phyloP scores from a whole-genome alignment of 305 asterid genomes.

The Plantago rigida region DNA sequence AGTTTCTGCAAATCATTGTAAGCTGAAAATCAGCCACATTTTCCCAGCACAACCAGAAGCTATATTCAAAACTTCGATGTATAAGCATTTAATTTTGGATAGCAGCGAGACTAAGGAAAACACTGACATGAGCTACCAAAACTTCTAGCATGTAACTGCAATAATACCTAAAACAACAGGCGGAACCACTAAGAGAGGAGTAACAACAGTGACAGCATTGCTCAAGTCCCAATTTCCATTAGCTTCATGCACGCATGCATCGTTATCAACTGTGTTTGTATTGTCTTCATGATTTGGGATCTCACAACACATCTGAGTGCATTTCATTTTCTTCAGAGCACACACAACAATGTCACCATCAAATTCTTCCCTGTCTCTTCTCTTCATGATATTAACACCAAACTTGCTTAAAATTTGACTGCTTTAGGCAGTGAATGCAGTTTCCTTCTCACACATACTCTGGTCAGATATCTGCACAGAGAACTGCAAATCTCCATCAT shows the following conservation, averaged over 20 bases:
- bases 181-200: slow-evolving; percentile 37
- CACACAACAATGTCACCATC: slow-evolving; percentile 40
- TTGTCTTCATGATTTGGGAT: slow-evolving; percentile 29
- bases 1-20: no score
- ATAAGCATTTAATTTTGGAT: no score
- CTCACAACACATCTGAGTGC: slow-evolving; percentile 36
- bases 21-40: no score
- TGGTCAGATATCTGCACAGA: slow-evolving; percentile 63
- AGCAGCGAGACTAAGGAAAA: no score
- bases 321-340: slow-evolving; percentile 57
- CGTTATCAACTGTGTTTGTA: slow-evolving; percentile 24
- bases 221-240: slow-evolving; percentile 29
- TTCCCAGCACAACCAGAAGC: no score
- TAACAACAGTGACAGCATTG: slow-evolving; percentile 47
- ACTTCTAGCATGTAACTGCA: no score
- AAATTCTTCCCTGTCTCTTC: slow-evolving; percentile 54
- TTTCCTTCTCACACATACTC: slow-evolving; percentile 70
- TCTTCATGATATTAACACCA: slow-evolving; percentile 30
- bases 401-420: slow-evolving; percentile 46
- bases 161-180: slow-evolving; percentile 41
- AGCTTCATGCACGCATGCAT: slow-evolving; percentile 33
- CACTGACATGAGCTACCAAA: neutral
- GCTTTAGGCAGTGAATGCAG: slow-evolving; percentile 47
- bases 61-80: no score
- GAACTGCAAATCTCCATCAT: slow-evolving; percentile 64